Evolutionary conservation across 1,284 basidiomycete genomes (phyloP).

Genomic region (Takashimella tepidaria): DNA sequence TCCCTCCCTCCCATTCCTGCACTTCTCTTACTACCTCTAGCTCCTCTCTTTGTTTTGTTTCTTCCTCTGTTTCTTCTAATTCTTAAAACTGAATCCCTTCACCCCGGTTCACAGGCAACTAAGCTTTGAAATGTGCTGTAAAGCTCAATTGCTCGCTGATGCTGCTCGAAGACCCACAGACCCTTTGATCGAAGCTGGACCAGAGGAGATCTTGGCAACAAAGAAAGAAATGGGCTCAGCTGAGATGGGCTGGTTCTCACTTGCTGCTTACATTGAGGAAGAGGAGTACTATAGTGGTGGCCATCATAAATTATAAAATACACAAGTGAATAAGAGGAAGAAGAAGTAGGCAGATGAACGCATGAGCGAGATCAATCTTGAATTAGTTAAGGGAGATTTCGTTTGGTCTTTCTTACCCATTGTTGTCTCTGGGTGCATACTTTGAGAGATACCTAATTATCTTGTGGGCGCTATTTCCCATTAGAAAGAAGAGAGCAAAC

Average conservation of each 20-base stretch:
- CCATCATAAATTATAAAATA: conserved; percentile 28
- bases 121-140: conserved; percentile 41
- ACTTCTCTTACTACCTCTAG: too few species aligned
- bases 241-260: conserved; percentile 43
- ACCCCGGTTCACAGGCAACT: conserved; percentile 35
- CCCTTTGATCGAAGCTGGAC: conserved; percentile 22
- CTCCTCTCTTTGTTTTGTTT: neutral
- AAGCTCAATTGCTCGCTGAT: conserved; percentile 39
- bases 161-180: conserved; percentile 29
- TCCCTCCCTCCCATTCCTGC: neutral
- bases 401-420: too few species aligned
- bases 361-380: too few species aligned
- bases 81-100: too few species aligned
- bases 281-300: conserved; percentile 34
- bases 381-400: too few species aligned
- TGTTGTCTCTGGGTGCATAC: too few species aligned
- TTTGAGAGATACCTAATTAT: too few species aligned
- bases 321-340: too few species aligned
- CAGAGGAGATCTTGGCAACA: conserved; percentile 32
- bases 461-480: too few species aligned
- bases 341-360: too few species aligned
- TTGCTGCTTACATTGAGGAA: conserved; percentile 38
- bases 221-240: conserved; percentile 37
- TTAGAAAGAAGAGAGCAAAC: too few species aligned
- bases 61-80: too few species aligned